Percentiles rank a stretch among this genome's conserved stretches.
Conservation (phyloP, 345 rosid species). For the Cardamine occulta region DNA sequence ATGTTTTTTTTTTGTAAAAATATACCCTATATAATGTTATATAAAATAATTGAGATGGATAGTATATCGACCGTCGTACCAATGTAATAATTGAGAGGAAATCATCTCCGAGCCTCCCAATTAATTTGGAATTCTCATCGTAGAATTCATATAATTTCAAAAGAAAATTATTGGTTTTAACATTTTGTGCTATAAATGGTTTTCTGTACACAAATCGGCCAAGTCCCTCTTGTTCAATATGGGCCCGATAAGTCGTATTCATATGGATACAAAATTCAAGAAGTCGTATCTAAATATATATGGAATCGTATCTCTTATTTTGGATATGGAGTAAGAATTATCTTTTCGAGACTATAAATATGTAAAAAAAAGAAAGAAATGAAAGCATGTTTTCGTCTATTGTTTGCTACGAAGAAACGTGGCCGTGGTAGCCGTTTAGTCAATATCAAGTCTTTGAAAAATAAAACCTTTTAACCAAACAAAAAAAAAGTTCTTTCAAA, state of each 20-base stretch:
- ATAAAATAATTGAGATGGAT: conserved; percentile 29
- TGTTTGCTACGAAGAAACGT: conserved; percentile 31
- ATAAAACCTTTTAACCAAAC: too few relatives aligned
- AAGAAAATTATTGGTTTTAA: conserved; percentile 21
- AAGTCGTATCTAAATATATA: conserved; percentile 29
- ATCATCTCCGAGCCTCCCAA: conserved; percentile 28
- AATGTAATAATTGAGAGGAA: conserved; percentile 25
- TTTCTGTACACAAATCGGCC: conserved; percentile 24
- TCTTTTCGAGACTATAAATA: conserved; percentile 26
- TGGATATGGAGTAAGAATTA: conserved; percentile 30
- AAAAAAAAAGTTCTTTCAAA: conserved; percentile 17
- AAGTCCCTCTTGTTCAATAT: conserved; percentile 31
- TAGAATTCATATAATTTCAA: conserved; percentile 21
- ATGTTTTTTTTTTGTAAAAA: too few relatives aligned
- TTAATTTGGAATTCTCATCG: conserved; percentile 17
- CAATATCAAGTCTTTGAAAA: conserved; percentile 37
- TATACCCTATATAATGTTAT: conserved; percentile 3
- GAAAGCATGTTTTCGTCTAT: not conserved
- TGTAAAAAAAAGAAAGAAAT: not conserved
- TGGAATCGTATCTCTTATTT: conserved; percentile 41
- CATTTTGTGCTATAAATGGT: conserved; percentile 31
- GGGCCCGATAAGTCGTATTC: conserved; percentile 42
- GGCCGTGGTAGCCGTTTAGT: conserved; percentile 25
- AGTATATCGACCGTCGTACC: conserved; percentile 36
- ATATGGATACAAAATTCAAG: conserved; percentile 28